Base-by-base conservation (phyloP, 495 filamentous ascomycete species). In the Letharia lupina region DNA sequence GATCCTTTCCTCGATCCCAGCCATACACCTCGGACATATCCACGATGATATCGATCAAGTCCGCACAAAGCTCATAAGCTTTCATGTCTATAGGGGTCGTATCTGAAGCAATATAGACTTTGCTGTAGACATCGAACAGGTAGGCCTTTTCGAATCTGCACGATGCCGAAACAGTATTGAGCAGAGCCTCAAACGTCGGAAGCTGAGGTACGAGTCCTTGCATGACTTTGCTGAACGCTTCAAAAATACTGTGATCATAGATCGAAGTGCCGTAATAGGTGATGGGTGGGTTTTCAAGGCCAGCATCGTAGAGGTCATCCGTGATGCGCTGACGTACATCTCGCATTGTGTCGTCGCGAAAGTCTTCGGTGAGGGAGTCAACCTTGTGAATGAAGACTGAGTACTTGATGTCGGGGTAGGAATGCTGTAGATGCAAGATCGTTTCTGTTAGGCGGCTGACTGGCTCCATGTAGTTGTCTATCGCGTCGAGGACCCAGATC, bases 321-420 rank as follows among this genome's bases (percentile, higher is more conserved):
- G 95, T 91, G 65, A 96, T 96, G n/a, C 91, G 87, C 74, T 98
- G 94, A 47, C 90, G 90, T 62, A 98, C 91, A 72, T 98, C 95
- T 62, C 93, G 86, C 77, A 96, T 91, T 8, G 91, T 93, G 67
- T 98, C 94, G 48, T 89, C 83, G 68, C 92, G 90, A 78, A 92
- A 98, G 76, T 98, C 95, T 48, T 98, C 95, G 39, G 89, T 91
- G 13, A 98, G 82, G 4, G 90, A 93, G 71, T 98, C 94, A 15
- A 96, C 91, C 72, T 98, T 98, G 80, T 98, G 95, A 68, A 98
- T 95, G 76, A 98, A 97, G 41, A 98, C 93, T 69, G 96, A 91
- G 62, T 98, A 89, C 75, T 96, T 96, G 77, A 97, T 92, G 70
- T 87, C 87, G 0, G 93, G 92, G 71, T 96, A 95, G 64, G 83